phyloP scores from a whole-genome alignment of 179 eudicot species.

The Monotropa hypopitys region DNA sequence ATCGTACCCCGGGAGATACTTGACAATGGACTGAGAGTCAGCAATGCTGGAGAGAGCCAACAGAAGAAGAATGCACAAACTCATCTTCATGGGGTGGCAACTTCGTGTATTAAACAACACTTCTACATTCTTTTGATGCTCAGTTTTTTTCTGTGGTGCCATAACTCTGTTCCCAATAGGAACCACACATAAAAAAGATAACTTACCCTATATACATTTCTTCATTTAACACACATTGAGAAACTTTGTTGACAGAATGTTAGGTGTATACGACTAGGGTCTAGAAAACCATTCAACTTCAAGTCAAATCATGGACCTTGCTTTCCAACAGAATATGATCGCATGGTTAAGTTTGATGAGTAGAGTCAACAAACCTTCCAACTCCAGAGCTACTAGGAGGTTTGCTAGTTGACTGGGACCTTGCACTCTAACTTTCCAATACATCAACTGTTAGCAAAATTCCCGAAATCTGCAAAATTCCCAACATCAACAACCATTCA shows the following conservation, averaged over 20 bases:
- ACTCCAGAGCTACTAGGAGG: too few species aligned
- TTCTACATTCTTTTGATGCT: not conserved
- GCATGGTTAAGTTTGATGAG: too few species aligned
- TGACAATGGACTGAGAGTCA: not conserved
- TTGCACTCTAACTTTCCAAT: too few species aligned
- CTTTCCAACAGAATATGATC: too few species aligned
- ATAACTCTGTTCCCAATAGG: not conserved
- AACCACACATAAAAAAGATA: not conserved
- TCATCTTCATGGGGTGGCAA: not conserved
- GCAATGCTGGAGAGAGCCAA: not conserved
- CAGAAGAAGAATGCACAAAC: not conserved
- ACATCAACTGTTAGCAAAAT: too few species aligned
- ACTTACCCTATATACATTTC: not conserved
- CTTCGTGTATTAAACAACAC: too few species aligned
- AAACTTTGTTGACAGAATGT: not conserved
- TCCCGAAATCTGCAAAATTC: too few species aligned
- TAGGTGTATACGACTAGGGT: not conserved
- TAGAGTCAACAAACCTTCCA: too few species aligned
- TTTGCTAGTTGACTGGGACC: too few species aligned
- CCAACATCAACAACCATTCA: too few species aligned
- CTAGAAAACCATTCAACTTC: not conserved
- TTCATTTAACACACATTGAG: too few species aligned
- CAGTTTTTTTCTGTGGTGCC: not conserved
- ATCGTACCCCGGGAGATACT: constrained; percentile 1
- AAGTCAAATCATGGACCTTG: not conserved